Conservation (phyloP, 2,329 filamentous ascomycete species). For the Daldinia sp. region DNA sequence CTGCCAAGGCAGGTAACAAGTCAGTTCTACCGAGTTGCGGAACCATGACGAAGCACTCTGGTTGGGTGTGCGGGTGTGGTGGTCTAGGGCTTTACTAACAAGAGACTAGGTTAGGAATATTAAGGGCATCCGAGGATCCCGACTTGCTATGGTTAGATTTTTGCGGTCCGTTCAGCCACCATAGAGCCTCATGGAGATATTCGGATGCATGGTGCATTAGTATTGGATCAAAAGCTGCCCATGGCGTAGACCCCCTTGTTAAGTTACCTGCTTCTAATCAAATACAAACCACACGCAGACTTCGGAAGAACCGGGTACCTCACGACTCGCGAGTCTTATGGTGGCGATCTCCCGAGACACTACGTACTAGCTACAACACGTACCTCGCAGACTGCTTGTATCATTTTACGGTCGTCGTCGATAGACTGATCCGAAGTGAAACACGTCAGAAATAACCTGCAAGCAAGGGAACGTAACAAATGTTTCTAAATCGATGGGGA, state of each 20-base stretch:
- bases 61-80: constrained; percentile 9
- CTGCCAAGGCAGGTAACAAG: constrained; percentile 21
- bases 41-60: constrained; percentile 24
- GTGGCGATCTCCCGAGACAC: constrained; percentile 25
- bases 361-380: neutral
- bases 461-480: constrained; percentile 14
- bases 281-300: too few relatives aligned
- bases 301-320: constrained; percentile 20
- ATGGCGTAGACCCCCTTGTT: constrained; percentile 13
- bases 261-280: constrained; percentile 9
- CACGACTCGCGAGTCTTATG: constrained; percentile 7
- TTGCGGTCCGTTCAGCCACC: constrained; percentile 1
- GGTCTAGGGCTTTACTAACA: constrained; percentile 14
- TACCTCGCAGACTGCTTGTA: neutral
- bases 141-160: constrained; percentile 9
- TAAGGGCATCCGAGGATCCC: neutral
- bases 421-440: neutral
- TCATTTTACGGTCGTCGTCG: neutral
- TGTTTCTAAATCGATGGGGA: constrained; percentile 3
- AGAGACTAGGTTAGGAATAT: too few relatives aligned
- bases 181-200: constrained; percentile 24
- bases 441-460: constrained; percentile 13
- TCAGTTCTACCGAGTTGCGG: constrained; percentile 11
- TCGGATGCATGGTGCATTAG: constrained; percentile 12
- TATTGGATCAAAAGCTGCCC: constrained; percentile 23